A percentile compares a stretch with the other conserved stretches of the same genome.
Evolutionary conservation across 257 asterid species (phyloP).

Genomic region (Coffea eugenioides): DNA sequence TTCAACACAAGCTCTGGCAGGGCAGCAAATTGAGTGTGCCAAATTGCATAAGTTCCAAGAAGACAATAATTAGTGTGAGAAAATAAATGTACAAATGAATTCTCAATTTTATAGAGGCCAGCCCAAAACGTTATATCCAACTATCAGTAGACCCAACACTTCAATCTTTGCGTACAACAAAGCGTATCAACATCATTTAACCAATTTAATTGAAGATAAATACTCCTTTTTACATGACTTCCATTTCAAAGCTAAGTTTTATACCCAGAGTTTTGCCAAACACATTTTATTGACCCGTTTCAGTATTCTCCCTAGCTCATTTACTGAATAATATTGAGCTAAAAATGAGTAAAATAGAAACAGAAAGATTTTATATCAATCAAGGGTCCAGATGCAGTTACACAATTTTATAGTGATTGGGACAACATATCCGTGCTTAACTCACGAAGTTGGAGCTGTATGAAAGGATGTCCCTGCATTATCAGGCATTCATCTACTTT

Average conservation of each 20-base stretch:
- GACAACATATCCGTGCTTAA: neutral
- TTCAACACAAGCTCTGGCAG: conserved; percentile 58
- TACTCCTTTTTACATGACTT: neutral
- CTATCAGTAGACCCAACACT: conserved; percentile 1
- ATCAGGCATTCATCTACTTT: no score
- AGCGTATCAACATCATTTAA: neutral
- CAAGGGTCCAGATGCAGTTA: neutral
- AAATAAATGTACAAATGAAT: neutral
- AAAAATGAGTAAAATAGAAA: neutral
- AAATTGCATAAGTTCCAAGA: conserved; percentile 12
- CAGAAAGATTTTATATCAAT: neutral
- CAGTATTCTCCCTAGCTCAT: neutral
- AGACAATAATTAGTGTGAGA: neutral
- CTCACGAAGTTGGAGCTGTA: neutral
- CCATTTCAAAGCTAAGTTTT: neutral
- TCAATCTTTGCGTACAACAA: neutral
- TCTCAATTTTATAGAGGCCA: conserved; percentile 16
- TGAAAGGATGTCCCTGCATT: neutral
- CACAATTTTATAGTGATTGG: neutral
- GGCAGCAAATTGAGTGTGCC: conserved; percentile 28
- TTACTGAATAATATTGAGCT: neutral
- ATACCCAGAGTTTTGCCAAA: neutral
- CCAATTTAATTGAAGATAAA: neutral
- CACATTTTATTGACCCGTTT: neutral
- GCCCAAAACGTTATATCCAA: conserved; percentile 4